Evolutionary conservation across 345 rosid genomes (phyloP).

Genomic region (Heritiera fomes): DNA sequence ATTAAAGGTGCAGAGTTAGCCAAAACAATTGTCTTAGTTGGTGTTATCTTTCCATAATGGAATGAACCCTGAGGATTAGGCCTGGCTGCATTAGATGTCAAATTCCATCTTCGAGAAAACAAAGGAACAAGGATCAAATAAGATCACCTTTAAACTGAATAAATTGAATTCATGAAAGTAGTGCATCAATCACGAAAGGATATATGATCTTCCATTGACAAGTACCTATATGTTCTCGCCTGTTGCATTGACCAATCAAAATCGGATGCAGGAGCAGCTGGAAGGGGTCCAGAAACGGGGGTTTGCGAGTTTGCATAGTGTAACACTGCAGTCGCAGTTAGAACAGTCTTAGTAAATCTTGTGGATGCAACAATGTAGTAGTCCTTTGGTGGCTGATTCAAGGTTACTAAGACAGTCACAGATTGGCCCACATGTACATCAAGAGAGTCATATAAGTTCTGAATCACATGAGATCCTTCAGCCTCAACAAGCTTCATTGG

Average conservation of each 20-base stretch:
- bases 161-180: not conserved
- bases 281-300: slow-evolving; percentile 67
- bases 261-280: slow-evolving; percentile 49
- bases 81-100: slow-evolving; percentile 89
- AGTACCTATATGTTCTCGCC: slow-evolving; percentile 73
- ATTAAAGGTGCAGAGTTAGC: slow-evolving; percentile 72
- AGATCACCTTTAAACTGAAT: not conserved
- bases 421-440: slow-evolving; percentile 90
- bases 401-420: slow-evolving; percentile 59
- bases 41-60: slow-evolving; percentile 65
- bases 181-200: not conserved
- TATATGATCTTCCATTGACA: not conserved
- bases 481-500: slow-evolving; percentile 75
- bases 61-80: slow-evolving; percentile 93
- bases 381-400: slow-evolving; percentile 71
- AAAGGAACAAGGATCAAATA: not conserved
- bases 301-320: slow-evolving; percentile 61
- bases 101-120: slow-evolving; percentile 58
- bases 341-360: slow-evolving; percentile 43
- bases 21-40: slow-evolving; percentile 53
- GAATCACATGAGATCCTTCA: slow-evolving; percentile 81
- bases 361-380: slow-evolving; percentile 75
- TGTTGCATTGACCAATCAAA: slow-evolving; percentile 74
- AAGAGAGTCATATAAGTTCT: slow-evolving; percentile 67
- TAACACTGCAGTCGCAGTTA: slow-evolving; percentile 55